Base-by-base conservation (phyloP, 208 protist genomes). In the Herpetomonas samuelpessoai region DNA sequence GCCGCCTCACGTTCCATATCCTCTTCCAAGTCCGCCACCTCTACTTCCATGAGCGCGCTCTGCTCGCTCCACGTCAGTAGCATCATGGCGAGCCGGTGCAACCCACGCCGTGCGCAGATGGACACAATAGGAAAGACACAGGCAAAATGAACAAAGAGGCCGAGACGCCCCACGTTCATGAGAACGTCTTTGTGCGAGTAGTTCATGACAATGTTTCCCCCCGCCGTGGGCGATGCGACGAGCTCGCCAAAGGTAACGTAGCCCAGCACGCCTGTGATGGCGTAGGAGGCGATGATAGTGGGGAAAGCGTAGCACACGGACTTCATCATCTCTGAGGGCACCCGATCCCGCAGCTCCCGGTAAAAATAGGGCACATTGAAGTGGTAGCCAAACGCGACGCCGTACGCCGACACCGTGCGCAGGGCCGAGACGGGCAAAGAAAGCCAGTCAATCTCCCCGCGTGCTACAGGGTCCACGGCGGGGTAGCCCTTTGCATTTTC, bases 321-420 rank as follows among this genome's bases (percentile, higher is more conserved):
- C 56, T 73, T 68, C 67, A 87, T 84, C 81, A 92, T 92, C 56
- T 58, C 53, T 16, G 16, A 16, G 16, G 74, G 67, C n/a, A 53
- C 67, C 16, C 81, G 79, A 27, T 79, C 54, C 30, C 67, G 63
- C n/a, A 92, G 71, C 54, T 92, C 86, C 57, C 77, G 74, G 66
- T 92, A 92, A 45, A 89, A 83, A 57, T 89, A 87, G 3, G 86
- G 86, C 3, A 87, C 72, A 57, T 92, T 92, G 53, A 77, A 86
- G 66, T 92, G 86, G 65, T 87, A 91, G 45, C 68, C 66, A 61
- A 86, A 81, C 6, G 80, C 84, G 21, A 91, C 27, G 7, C 74
- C 74, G 59, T 83, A 87, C 6, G 77, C 81, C 18, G 84, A 82
- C 39, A 86, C 69, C 24, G 72, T 69, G 25, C 68, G 64, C 47